These are phyloP conservation scores for Sequoia sempervirens DNA, from an alignment of 75 land plant species.

Conservation along the genomic window DNA sequence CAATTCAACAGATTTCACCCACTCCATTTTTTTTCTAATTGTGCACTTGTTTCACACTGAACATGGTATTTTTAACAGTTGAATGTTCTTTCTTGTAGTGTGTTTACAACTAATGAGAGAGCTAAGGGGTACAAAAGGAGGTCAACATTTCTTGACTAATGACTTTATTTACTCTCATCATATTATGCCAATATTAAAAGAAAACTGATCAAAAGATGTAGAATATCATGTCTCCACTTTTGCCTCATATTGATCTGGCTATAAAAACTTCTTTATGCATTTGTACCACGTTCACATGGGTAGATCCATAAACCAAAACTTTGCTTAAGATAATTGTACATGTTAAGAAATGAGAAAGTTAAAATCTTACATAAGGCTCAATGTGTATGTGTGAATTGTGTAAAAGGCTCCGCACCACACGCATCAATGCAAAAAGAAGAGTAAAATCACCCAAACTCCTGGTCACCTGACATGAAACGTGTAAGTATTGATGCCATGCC, in stretches of 20 bases:
- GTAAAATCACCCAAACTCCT: conserved; percentile 59
- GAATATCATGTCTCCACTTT: neutral
- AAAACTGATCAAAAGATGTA: neutral
- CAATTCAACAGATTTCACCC: neutral
- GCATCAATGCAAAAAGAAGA: conserved; percentile 85
- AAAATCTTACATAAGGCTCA: conserved; percentile 85
- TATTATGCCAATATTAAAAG: neutral
- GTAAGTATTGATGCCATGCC: neutral
- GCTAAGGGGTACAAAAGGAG: neutral
- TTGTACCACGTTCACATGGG: neutral
- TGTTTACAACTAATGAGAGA: neutral
- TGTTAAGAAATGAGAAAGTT: conserved; percentile 5
- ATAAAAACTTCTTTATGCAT: neutral
- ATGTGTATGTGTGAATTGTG: conserved; percentile 81
- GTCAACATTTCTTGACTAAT: neutral
- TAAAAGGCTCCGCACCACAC: conserved; percentile 69
- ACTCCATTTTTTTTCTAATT: neutral
- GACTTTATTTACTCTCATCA: neutral
- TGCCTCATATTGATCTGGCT: neutral
- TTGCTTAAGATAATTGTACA: neutral
- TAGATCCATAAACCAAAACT: neutral
- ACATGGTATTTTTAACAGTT: neutral
- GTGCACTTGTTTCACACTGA: neutral
- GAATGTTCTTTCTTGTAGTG: neutral
- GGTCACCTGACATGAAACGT: conserved; percentile 51